phyloP scores from a whole-genome alignment of 2,329 filamentous ascomycete species.

The Ascochyta viciae-villosae region DNA sequence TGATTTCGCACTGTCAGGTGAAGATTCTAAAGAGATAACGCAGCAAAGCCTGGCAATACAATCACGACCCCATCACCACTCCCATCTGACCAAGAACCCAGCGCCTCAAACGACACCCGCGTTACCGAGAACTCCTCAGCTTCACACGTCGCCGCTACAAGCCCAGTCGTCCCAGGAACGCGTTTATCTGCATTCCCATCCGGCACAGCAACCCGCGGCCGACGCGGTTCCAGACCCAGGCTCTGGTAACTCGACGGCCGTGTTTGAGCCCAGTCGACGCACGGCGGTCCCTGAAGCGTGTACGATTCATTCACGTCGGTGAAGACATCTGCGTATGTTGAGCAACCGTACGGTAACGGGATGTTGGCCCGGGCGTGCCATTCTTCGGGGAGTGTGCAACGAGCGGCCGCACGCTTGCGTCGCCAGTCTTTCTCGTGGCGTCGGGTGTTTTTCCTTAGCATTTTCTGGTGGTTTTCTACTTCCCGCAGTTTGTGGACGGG shows the following conservation, averaged over 20 bases:
- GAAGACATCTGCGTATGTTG: neutral
- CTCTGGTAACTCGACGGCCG: neutral
- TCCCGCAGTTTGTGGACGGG: neutral
- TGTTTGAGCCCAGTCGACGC: neutral
- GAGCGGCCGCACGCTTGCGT: neutral
- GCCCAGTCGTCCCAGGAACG: neutral
- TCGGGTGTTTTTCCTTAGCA: neutral
- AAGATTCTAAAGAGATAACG: too few species aligned
- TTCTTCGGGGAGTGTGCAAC: neutral
- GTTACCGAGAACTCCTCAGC: neutral
- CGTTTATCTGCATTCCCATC: neutral
- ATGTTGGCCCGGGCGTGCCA: neutral
- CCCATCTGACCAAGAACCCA: too few species aligned
- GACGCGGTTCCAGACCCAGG: neutral
- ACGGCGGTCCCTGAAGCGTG: neutral
- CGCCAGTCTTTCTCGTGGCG: neutral
- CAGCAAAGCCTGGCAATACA: too few species aligned
- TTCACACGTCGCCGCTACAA: neutral
- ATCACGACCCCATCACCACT: too few species aligned
- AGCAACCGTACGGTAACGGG: neutral
- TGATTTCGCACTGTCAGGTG: too few species aligned
- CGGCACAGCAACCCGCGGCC: neutral
- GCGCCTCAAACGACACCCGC: neutral
- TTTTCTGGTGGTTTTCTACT: neutral
- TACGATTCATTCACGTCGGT: neutral